Evolutionary conservation across 2,329 filamentous ascomycete genomes (phyloP).

Genomic region (Penicillium nordicum): DNA sequence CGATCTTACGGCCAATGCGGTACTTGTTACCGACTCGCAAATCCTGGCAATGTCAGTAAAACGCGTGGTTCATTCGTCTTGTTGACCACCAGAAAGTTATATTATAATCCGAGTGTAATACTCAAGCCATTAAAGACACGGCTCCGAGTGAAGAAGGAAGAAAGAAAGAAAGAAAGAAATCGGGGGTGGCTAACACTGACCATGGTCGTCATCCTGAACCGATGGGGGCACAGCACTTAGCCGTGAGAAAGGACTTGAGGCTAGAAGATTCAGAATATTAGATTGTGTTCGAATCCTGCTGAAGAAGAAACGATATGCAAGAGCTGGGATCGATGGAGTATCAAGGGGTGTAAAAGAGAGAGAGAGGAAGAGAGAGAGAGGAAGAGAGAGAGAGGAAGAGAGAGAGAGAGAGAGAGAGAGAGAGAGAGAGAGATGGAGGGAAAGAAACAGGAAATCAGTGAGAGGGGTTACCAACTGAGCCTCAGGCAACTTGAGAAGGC

Average conservation of each 20-base stretch:
- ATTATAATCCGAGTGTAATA: background rate
- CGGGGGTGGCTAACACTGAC: slow-evolving; percentile 23
- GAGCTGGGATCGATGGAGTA: slow-evolving; percentile 3
- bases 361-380: slow-evolving; percentile 7
- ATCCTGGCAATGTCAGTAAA: slow-evolving; percentile 60
- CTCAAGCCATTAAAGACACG: background rate
- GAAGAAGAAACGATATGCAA: background rate
- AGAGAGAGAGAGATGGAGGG: slow-evolving; percentile 11
- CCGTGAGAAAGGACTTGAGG: slow-evolving; percentile 23
- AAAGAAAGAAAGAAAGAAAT: background rate
- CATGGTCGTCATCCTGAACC: slow-evolving; percentile 39
- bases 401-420: slow-evolving; percentile 7
- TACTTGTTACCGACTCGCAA: slow-evolving; percentile 99
- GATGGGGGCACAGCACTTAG: slow-evolving; percentile 29
- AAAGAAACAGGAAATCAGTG: slow-evolving; percentile 9
- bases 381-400: slow-evolving; percentile 4
- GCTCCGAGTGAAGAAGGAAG: background rate
- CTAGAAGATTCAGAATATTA: slow-evolving; percentile 11
- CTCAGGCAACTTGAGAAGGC: slow-evolving; percentile 19
- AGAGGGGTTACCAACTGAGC: slow-evolving; percentile 16
- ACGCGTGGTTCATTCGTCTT: background rate
- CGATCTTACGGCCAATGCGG: slow-evolving; percentile 98
- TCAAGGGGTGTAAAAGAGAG: slow-evolving; percentile 4
- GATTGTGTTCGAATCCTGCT: background rate
- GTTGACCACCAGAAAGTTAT: background rate